Base-by-base conservation (phyloP, 331 rosid genomes). In the Cydonia oblonga region DNA sequence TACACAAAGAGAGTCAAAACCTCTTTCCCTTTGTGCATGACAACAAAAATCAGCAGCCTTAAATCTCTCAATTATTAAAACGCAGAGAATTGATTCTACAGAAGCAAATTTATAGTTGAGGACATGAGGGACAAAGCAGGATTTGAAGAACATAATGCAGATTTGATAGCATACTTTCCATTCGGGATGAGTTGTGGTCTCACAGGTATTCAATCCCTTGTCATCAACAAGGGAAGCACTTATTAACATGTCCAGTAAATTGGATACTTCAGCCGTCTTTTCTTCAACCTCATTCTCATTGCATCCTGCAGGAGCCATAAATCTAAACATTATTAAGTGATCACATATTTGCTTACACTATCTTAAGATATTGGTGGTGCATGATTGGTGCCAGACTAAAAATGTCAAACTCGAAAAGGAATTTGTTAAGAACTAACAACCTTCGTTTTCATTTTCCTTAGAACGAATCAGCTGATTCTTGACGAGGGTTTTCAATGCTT, bases 181-280 rank as follows among this genome's bases (percentile, higher is more conserved):
- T 76, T 89, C 92, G 14, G 87, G 61, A 28, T 38, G 88, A 16
- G 72, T 28, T 23, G 78, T 77, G 68, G 81, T 69, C 65, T 53
- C 83, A 32, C 24, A n/a, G 68, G 78, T 65, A 46, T 77, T 83
- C 33, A 75, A 71, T 42, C 78, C 78, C 67, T 32, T 76, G 14
- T 67, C 80, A 35, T 75, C 76, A 66, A 78, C 71, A 35, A 6
- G 63, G 30, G 92, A 91, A 78, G 79, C 82, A 74, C 90, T 91
- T 79, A 95, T 87, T 84, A 91, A 60, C 97, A 93, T 89, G 69
- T 88, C 89, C 76, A 93, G 96, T 80, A 89, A 77, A 70, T 85
- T 80, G 35, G 89, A 88, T 56, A 91, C 76, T 78, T 91, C 93
- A 1, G 81, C 83, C 28, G 89, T 87, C 85, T 85, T 84, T 70